Base-by-base conservation (phyloP, 805 yeast species). In the Kluyveromyces dobzhanskii region DNA sequence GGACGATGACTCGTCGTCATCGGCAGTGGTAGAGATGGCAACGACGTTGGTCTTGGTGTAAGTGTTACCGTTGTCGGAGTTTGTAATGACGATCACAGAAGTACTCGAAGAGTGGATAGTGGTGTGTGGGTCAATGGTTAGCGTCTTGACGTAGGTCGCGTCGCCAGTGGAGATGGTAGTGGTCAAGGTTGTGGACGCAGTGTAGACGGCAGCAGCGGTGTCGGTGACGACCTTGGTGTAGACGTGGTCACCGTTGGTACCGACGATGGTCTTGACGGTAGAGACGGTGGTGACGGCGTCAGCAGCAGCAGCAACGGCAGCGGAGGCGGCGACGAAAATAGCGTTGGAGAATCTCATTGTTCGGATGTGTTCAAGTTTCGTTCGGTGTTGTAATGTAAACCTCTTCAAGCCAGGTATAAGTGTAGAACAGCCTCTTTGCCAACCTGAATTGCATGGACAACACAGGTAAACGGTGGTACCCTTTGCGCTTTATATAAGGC, bases 181-280 rank as follows among this genome's bases (percentile, higher is more conserved):
- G 8, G 43, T 40, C 29, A 39, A 30, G 17, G 33, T 40, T 11
- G 43, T 40, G 29, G 39, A 35, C 30, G 35, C 30, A 23, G 32
- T 35, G 25, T 35, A 14, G 18, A 40, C 28, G 5, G 43, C 40
- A 23, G 35, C 43, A 21, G 35, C 39, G 24, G 33, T 30, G 25
- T 40, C 43, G 12, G 43, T 40, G 24, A 40, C 43, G 10, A 36
- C 39, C 30, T 40, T 40, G 13, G 43, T 40, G 36, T 40, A 40
- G n/a, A 35, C 39, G 17, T 35, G 30, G 30, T 23, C 18, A 35
- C 43, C 43, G 32, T 40, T 40, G 4, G 43, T 40, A 12, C 17
- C 43, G 10, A 34, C 29, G 23, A 40, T 35, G 14, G 39, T 36
- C 17, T 40, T 40, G n/a, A 39, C 35, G 30, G 43, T 40, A 13